These are phyloP conservation scores for Eucalyptus coolabah DNA, from an alignment of 345 rosid genomes.

Conservation along the genomic window DNA sequence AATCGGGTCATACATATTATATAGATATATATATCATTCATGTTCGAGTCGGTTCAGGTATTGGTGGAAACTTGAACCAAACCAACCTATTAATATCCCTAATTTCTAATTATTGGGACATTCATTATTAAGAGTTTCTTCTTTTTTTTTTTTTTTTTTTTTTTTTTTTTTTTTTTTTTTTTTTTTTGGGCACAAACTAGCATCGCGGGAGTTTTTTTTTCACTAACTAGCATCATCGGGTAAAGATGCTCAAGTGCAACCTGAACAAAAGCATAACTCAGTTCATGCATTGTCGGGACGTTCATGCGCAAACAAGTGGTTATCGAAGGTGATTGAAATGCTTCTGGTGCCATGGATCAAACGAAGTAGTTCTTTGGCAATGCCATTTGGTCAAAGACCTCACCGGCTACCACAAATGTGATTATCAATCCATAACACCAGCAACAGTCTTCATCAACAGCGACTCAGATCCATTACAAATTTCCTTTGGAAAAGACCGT, in stretches of 20 bases:
- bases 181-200: no score
- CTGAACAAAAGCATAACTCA: neutral
- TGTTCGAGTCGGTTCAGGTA: no score
- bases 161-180: no score
- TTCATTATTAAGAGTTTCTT: no score
- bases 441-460: neutral
- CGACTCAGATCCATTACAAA: neutral
- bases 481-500: neutral
- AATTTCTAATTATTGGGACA: no score
- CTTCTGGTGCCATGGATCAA: neutral
- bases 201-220: neutral
- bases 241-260: neutral
- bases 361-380: neutral
- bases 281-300: neutral
- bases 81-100: no score
- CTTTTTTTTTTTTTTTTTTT: no score
- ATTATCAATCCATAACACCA: neutral
- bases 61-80: no score
- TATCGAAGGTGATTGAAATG: neutral
- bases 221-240: neutral
- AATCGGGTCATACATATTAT: fast-evolving
- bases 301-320: neutral
- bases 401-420: neutral
- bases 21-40: no score
- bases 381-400: neutral